Conservation (phyloP, 2,329 filamentous ascomycete species). For the Aureobasidium melanogenum region DNA sequence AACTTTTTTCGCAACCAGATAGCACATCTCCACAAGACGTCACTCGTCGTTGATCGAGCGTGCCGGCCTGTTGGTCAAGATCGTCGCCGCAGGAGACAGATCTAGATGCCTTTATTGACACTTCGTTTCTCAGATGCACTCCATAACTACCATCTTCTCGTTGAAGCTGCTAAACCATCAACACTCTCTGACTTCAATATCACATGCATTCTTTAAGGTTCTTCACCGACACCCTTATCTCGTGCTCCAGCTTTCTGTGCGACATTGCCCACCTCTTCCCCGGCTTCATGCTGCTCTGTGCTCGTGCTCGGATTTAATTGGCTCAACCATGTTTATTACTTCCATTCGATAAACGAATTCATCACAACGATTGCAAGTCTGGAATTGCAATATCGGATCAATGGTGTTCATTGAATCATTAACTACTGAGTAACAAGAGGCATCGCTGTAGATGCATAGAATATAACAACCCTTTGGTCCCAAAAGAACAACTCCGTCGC, state of each 20-base stretch:
- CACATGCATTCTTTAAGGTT: not conserved
- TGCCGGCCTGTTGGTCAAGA: not conserved
- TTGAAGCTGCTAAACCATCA: no score
- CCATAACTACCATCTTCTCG: not conserved
- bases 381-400: not conserved
- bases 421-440: conserved; percentile 8
- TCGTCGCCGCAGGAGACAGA: not conserved
- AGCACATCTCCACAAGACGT: conserved; percentile 8
- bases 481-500: conserved; percentile 11
- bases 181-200: not conserved
- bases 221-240: not conserved
- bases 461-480: not conserved
- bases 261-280: not conserved
- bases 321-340: not conserved
- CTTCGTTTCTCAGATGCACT: not conserved
- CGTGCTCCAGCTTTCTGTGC: not conserved
- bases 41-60: conserved; percentile 2
- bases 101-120: conserved; percentile 6
- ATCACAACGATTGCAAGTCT: not conserved
- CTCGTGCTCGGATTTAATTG: not conserved
- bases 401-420: conserved; percentile 8
- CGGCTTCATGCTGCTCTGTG: conserved; percentile 4
- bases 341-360: not conserved
- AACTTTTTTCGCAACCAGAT: not conserved
- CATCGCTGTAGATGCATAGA: conserved; percentile 8